Base-by-base conservation (phyloP, 2,329 filamentous ascomycete species). In the Cercospora citrullina region DNA sequence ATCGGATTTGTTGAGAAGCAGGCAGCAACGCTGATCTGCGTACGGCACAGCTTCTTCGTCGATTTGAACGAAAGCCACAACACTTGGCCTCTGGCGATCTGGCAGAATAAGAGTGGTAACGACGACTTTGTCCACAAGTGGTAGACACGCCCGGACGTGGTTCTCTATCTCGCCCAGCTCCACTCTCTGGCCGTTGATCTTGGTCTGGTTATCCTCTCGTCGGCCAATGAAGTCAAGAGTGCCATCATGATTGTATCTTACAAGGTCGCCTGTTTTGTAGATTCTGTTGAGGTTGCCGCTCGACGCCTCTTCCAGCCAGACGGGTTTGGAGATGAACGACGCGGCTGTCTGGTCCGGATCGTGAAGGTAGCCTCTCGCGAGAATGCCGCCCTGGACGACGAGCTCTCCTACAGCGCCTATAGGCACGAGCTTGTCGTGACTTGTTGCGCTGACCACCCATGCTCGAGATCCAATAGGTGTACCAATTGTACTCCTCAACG, bases 311-410 rank as follows among this genome's bases (percentile, higher is more conserved):
- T 23, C 6, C 7, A 48, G 14, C 63, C 63, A 65, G 10, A 3
- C 16, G 5, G 64, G 60, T 31, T 36, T 60, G 6, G 31, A 28
- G n/a, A 79, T 74, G 66, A 80, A 80, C 0, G 74, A 70, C 14
- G 67, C 69, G 1, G 67, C 66, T 1, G 77, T 80, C 21, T 60
- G 53, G 8, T 60, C 33, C 8, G 57, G 16, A 30, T 75, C 72
- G 45, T 76, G 71, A 2, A 83, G 75, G 64, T 84, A 84, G 8
- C 79, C 83, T n/a, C 78, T 77, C 1, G 78, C 81, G n/a, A 84
- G 73, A 21, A 79, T 80, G 51, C 79, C 79, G 7, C 82, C 81
- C 69, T 83, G 81, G 1, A 84, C 68, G 0, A 84, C 70, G 61
- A 84, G 73, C 69, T 84, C 83, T 10, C 83, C 83, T 1, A 57